Conservation (phyloP, 805 yeast species). For the Brettanomyces nanus region DNA sequence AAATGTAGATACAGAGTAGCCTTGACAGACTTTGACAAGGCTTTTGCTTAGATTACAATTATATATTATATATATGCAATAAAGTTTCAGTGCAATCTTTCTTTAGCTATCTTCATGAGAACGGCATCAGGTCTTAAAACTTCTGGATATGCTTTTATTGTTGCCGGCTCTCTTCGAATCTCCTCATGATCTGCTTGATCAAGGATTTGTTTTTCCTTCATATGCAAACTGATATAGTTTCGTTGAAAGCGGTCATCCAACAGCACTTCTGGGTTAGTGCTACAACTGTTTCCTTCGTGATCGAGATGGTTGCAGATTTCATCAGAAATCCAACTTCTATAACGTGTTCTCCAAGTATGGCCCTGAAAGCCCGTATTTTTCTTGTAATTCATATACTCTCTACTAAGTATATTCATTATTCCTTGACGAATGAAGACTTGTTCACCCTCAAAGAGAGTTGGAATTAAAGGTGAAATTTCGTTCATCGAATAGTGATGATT, state of each 20-base stretch:
- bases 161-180: neutral
- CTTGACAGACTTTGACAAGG: conserved; percentile 46
- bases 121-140: conserved; percentile 3
- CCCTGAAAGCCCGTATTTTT: conserved; percentile 13
- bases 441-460: conserved; percentile 53
- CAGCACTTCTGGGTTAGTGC: conserved; percentile 9
- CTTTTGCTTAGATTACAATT: conserved; percentile 18
- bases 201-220: conserved; percentile 19
- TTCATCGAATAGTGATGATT: conserved; percentile 43
- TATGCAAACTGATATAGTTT: conserved; percentile 22
- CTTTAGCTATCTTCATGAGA: conserved; percentile 1
- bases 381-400: conserved; percentile 29
- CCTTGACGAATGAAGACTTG: conserved; percentile 37
- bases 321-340: conserved; percentile 20
- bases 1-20: conserved; percentile 61
- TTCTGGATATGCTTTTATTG: neutral
- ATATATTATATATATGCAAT: neutral
- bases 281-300: conserved; percentile 19
- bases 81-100: neutral
- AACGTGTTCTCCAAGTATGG: conserved; percentile 17
- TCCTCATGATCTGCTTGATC: conserved; percentile 6
- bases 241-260: conserved; percentile 22
- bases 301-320: conserved; percentile 15
- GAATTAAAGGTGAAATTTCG: conserved; percentile 45
- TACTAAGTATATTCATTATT: conserved; percentile 25